These are phyloP conservation scores for Mantamonas sphyraenae DNA, from an alignment of 78 protist genomes.

Conservation along the genomic window DNA sequence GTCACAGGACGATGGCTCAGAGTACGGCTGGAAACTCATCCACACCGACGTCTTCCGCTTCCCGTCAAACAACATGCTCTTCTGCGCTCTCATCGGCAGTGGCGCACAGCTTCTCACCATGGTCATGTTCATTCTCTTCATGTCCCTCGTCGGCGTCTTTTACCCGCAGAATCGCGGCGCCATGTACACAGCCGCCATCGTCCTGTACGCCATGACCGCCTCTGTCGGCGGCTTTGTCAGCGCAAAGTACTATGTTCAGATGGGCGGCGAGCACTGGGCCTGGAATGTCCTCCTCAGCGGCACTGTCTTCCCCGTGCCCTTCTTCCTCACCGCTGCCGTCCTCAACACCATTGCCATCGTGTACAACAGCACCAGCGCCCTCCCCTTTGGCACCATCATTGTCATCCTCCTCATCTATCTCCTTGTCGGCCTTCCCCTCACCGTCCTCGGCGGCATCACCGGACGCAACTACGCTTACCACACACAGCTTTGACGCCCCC, in stretches of 20 bases:
- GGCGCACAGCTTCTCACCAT: conserved; percentile 84
- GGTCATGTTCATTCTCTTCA: conserved; percentile 44
- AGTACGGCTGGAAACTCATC: conserved; percentile 96
- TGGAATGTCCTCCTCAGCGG: conserved; percentile 82
- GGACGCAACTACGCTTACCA: conserved; percentile 74
- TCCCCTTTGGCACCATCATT: conserved; percentile 75
- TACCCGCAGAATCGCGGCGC: conserved; percentile 82
- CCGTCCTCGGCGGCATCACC: conserved; percentile 84
- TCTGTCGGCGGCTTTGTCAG: conserved; percentile 30
- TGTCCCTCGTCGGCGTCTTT: conserved; percentile 75
- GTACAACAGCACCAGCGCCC: conserved; percentile 74
- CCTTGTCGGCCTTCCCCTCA: conserved; percentile 74
- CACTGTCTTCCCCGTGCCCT: conserved; percentile 62
- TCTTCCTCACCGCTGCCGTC: conserved; percentile 55
- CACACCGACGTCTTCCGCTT: conserved; percentile 96
- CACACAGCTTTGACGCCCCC: conserved; percentile 76
- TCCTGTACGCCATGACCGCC: conserved; percentile 85
- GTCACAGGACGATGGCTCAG: too few species aligned
- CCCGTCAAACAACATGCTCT: conserved; percentile 61
- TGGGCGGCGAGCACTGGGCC: conserved; percentile 86
- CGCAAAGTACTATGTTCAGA: conserved; percentile 44
- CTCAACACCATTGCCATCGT: conserved; percentile 78
- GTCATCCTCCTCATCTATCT: conserved; percentile 38
- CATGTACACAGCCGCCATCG: conserved; percentile 74
- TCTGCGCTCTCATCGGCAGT: conserved; percentile 76